phyloP scores from a whole-genome alignment of 257 asterid genomes.

The Scutellaria baicalensis region DNA sequence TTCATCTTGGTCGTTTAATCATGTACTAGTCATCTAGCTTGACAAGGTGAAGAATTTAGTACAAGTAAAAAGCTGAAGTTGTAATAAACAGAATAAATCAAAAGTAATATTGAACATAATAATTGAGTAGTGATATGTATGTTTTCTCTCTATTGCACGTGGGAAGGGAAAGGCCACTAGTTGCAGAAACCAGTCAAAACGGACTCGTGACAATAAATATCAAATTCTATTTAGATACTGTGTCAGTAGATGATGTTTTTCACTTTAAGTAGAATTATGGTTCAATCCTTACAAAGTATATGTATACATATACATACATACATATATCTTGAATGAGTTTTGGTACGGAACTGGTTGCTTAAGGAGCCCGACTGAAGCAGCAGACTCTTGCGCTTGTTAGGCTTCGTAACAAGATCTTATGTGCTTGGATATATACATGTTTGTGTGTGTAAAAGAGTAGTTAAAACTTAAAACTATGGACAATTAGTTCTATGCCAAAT shows the following conservation, averaged over 20 bases:
- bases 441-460: too few relatives aligned
- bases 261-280: not conserved
- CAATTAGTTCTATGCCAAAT: not conserved
- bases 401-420: too few relatives aligned
- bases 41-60: not conserved
- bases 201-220: not conserved
- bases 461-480: not conserved
- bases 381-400: too few relatives aligned
- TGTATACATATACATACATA: not conserved
- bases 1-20: too few relatives aligned
- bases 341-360: too few relatives aligned
- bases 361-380: too few relatives aligned
- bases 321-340: not conserved
- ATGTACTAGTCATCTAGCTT: not conserved
- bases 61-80: not conserved
- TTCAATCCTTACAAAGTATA: not conserved
- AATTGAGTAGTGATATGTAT: conserved; percentile 3
- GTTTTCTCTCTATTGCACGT: conserved; percentile 7
- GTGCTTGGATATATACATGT: too few relatives aligned
- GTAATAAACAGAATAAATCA: not conserved
- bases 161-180: not conserved
- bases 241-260: not conserved
- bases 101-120: not conserved
- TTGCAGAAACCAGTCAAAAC: conserved; percentile 6
- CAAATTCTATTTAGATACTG: not conserved